Evolutionary conservation across 2,329 filamentous ascomycete species (phyloP).

Genomic region (Rhinocladiella mackenziei): DNA sequence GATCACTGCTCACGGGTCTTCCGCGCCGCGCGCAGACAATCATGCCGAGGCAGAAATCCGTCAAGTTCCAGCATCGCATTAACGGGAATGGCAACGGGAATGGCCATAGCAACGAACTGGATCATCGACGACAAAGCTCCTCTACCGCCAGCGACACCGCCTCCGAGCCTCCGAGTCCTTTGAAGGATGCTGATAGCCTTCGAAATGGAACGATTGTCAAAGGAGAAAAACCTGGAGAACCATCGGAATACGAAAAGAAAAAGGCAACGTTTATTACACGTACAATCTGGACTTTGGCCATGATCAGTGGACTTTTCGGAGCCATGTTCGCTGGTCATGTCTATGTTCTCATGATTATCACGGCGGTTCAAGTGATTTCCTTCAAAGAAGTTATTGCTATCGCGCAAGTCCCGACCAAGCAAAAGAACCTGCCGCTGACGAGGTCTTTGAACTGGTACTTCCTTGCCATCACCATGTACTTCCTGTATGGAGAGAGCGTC

Average conservation of each 20-base stretch:
- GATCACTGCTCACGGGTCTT: background rate
- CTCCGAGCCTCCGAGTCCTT: conserved; percentile 50
- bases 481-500: conserved; percentile 95
- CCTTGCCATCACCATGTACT: conserved; percentile 98
- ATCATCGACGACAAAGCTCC: conserved; percentile 51
- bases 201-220: conserved; percentile 22
- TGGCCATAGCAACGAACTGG: conserved; percentile 37
- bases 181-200: conserved; percentile 34
- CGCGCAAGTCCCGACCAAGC: conserved; percentile 86
- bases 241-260: conserved; percentile 92
- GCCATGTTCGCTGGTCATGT: conserved; percentile 95
- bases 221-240: conserved; percentile 38
- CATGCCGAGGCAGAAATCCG: conserved; percentile 55
- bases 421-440: conserved; percentile 84
- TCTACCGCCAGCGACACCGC: conserved; percentile 53
- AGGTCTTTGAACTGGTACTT: conserved; percentile 99
- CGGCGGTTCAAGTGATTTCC: conserved; percentile 88
- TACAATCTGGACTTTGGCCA: conserved; percentile 96
- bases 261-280: conserved; percentile 96
- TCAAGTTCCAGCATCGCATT: conserved; percentile 56
- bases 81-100: conserved; percentile 47
- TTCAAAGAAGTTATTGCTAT: conserved; percentile 99
- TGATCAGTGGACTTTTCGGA: conserved; percentile 90
- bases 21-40: background rate
- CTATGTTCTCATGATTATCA: conserved; percentile 91